These are phyloP conservation scores for Colletotrichum australisinense DNA, from an alignment of 2,329 filamentous ascomycete species.

Conservation along the genomic window DNA sequence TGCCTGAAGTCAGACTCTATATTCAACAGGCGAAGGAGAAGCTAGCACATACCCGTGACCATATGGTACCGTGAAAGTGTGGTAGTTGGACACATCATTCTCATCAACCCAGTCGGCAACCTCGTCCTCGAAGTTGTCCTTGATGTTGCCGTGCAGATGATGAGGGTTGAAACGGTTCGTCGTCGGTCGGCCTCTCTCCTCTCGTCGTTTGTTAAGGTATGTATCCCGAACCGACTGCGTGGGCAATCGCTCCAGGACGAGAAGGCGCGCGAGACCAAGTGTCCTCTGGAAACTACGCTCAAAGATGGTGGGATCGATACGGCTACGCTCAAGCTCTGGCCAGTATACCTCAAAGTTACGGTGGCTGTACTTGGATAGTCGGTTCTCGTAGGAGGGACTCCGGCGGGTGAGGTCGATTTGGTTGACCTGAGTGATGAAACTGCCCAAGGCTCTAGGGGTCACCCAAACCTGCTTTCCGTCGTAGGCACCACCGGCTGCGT, in stretches of 20 bases:
- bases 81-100: constrained; percentile 82
- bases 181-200: constrained; percentile 77
- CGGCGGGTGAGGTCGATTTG: constrained; percentile 82
- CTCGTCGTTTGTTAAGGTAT: constrained; percentile 77
- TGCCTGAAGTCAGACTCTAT: constrained; percentile 13
- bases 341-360: constrained; percentile 88
- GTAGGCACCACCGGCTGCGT: constrained; percentile 84
- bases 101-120: constrained; percentile 85
- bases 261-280: constrained; percentile 79
- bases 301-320: constrained; percentile 87
- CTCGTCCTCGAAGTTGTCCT: constrained; percentile 81
- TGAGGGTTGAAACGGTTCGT: constrained; percentile 56
- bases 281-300: constrained; percentile 83
- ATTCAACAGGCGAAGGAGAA: background rate
- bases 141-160: constrained; percentile 76
- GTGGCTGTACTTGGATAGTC: constrained; percentile 86
- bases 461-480: constrained; percentile 85
- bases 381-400: constrained; percentile 88
- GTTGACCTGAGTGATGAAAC: constrained; percentile 86
- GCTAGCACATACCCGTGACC: constrained; percentile 54
- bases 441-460: constrained; percentile 79
- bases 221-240: constrained; percentile 73
- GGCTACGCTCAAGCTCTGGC: constrained; percentile 78
- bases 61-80: constrained; percentile 80
- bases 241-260: constrained; percentile 84